Conservation (phyloP, 495 filamentous ascomycete genomes). For the Tuber aestivum region DNA sequence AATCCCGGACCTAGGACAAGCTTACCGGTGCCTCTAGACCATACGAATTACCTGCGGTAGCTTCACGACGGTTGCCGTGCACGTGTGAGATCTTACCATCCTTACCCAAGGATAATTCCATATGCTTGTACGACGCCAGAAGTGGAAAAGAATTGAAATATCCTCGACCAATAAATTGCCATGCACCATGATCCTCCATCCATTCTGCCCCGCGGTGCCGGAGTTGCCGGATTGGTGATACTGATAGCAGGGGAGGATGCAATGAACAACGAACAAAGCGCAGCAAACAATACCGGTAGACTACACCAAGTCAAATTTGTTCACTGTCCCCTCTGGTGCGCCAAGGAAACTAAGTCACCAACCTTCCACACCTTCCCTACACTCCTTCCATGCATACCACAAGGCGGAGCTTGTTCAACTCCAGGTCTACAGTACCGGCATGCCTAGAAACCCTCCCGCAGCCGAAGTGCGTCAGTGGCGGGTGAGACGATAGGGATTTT, state of each 20-base stretch:
- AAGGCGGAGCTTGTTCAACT: not conserved
- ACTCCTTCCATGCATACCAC: not conserved
- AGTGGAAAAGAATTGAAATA: not conserved
- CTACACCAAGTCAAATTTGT: not conserved
- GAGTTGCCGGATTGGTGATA: not conserved
- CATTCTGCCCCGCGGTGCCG: not conserved
- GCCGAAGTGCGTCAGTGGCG: not conserved
- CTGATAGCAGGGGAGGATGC: not conserved
- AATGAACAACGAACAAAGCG: not conserved
- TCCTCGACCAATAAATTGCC: not conserved
- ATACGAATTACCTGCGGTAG: too few relatives aligned
- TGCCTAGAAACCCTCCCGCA: not conserved
- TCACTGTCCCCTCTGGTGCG: not conserved
- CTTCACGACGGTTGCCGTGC: not conserved
- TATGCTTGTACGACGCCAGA: not conserved
- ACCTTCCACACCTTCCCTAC: not conserved
- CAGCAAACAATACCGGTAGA: not conserved
- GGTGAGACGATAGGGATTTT: not conserved
- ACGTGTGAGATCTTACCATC: not conserved
- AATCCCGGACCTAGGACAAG: too few relatives aligned
- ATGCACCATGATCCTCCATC: not conserved
- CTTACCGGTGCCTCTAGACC: too few relatives aligned
- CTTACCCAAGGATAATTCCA: not conserved
- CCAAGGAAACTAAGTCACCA: not conserved
- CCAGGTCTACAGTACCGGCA: not conserved